phyloP scores from a whole-genome alignment of 768 basidiomycete species.

The Mycena kentingensis region DNA sequence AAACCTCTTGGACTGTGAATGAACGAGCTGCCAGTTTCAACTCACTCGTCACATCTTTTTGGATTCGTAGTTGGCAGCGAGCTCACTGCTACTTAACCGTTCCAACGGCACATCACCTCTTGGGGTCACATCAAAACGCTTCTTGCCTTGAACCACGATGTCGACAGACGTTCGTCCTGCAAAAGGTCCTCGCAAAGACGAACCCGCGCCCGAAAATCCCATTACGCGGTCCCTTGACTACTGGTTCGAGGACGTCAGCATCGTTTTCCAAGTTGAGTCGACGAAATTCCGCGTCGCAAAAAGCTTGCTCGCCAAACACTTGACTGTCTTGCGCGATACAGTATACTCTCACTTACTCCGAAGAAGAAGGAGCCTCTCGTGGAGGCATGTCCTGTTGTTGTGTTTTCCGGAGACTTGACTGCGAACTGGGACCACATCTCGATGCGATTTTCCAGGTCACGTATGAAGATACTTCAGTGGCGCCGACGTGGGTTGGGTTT shows the following conservation, averaged over 20 bases:
- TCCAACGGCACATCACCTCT: too few relatives aligned
- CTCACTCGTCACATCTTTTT: too few relatives aligned
- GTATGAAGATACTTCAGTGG: not conserved
- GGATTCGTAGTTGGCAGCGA: too few relatives aligned
- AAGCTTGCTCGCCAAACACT: conserved; percentile 14
- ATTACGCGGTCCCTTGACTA: not conserved
- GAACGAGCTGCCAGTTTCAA: too few relatives aligned
- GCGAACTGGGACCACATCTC: not conserved
- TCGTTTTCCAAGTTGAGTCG: conserved; percentile 8
- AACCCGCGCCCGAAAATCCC: not conserved
- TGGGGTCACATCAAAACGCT: too few relatives aligned
- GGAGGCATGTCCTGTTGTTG: conserved; percentile 21
- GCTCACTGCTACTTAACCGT: too few relatives aligned
- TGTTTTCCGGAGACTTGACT: conserved; percentile 28
- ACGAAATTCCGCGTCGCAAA: not conserved
- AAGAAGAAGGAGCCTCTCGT: not conserved
- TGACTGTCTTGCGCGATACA: conserved; percentile 20
- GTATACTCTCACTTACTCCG: conserved; percentile 9
- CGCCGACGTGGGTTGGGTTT: not conserved
- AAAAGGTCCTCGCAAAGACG: not conserved
- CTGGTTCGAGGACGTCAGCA: too few relatives aligned
- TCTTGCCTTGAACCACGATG: too few relatives aligned
- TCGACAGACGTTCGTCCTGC: too few relatives aligned
- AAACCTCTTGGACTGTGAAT: too few relatives aligned
- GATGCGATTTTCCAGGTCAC: not conserved